Evolutionary conservation across 192 early-diverging fungal genomes (phyloP).

Genomic region (Phlyctochytrium arcticum): DNA sequence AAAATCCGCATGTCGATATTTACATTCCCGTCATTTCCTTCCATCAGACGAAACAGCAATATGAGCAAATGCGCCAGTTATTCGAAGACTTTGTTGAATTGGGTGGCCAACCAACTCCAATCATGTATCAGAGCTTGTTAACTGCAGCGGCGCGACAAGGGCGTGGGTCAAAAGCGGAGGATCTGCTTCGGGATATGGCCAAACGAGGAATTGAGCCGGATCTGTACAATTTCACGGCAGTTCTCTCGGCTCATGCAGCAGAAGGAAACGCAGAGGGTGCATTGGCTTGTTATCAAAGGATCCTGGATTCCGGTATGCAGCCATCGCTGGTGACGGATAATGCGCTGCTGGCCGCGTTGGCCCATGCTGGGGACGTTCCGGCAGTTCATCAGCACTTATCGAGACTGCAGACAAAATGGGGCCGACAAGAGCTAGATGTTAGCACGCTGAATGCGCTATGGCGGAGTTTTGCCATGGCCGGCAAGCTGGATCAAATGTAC

Average conservation of each 20-base stretch:
- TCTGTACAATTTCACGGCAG: background rate
- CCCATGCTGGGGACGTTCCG: background rate
- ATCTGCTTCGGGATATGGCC: background rate
- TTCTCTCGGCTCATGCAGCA: slow-evolving; percentile 2
- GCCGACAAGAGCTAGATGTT: background rate
- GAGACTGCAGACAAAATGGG: background rate
- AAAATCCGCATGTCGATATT: too few relatives aligned
- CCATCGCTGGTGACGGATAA: background rate
- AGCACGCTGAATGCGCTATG: slow-evolving; percentile 5
- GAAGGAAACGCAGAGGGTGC: background rate
- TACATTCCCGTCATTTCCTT: background rate
- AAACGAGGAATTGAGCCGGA: background rate
- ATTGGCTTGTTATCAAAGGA: background rate
- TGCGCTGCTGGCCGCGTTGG: background rate
- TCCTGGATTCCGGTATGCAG: background rate
- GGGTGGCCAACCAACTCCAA: too few relatives aligned
- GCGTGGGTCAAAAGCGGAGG: background rate
- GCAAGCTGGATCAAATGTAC: background rate
- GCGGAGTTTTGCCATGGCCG: slow-evolving; percentile 4
- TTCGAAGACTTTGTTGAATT: too few relatives aligned
- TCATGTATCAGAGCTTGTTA: slow-evolving; percentile 3
- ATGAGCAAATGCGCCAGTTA: too few relatives aligned
- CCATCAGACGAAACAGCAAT: too few relatives aligned
- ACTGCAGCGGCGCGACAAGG: slow-evolving; percentile 4
- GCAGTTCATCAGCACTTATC: background rate